Percentiles rank a stretch among this genome's conserved stretches.
Evolutionary conservation across 805 yeast genomes (phyloP).

Genomic region (Saturnispora halmiae): DNA sequence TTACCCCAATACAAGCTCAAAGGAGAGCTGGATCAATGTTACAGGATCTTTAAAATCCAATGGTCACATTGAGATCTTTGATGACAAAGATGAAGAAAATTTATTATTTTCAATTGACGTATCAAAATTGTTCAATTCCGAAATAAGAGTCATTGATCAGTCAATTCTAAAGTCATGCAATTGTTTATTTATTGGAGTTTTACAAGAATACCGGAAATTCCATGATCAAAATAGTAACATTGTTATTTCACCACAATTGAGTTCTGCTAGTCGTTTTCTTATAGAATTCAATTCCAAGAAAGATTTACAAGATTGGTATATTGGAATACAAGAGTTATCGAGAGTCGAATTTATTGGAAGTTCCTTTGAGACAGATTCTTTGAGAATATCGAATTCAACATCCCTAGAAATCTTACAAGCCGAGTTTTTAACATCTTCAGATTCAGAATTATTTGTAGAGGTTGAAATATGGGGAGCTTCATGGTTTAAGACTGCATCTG

Average conservation of each 20-base stretch:
- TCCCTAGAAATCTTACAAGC: constrained; percentile 59
- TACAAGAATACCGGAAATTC: constrained; percentile 42
- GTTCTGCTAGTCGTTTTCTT: constrained; percentile 31
- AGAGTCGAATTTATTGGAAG: constrained; percentile 40
- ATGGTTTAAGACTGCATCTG: constrained; percentile 71
- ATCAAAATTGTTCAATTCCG: constrained; percentile 43
- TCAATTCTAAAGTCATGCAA: constrained; percentile 54
- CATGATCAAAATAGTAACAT: constrained; percentile 21
- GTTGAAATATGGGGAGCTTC: constrained; percentile 61
- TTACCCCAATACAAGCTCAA: constrained; percentile 9
- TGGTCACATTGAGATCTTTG: constrained; percentile 51
- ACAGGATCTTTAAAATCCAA: constrained; percentile 61
- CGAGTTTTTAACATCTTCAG: constrained; percentile 30
- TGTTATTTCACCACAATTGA: background rate
- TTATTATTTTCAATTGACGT: constrained; percentile 51
- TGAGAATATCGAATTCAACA: constrained; percentile 47
- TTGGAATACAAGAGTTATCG: constrained; percentile 56
- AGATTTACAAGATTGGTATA: constrained; percentile 72
- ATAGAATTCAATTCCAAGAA: constrained; percentile 57
- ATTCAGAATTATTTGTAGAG: constrained; percentile 49
- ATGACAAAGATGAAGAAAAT: constrained; percentile 55
- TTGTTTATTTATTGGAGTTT: constrained; percentile 48
- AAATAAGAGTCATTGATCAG: constrained; percentile 54
- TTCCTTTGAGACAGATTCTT: constrained; percentile 24
- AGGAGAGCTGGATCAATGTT: constrained; percentile 63